These are phyloP conservation scores for Quercus mongolica DNA, from an alignment of 306 rosid species.

Conservation along the genomic window DNA sequence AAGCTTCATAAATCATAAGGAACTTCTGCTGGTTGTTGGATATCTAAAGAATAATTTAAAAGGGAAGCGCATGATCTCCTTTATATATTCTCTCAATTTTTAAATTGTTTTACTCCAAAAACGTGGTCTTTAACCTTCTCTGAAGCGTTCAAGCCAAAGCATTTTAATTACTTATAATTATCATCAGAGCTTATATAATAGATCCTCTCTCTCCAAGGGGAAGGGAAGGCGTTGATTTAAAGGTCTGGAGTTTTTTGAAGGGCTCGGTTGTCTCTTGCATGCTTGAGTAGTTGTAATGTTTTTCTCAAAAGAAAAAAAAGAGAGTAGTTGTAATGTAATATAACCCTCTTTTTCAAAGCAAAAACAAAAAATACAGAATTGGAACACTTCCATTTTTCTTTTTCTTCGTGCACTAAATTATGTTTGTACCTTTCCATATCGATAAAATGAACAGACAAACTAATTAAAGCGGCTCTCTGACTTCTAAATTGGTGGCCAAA, in stretches of 20 bases:
- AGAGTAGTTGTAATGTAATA: no score
- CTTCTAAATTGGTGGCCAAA: neutral
- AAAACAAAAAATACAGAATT: neutral
- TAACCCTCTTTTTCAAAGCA: no score
- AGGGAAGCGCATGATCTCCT: conserved; percentile 23
- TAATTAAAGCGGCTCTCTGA: neutral
- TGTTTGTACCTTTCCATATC: neutral
- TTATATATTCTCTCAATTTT: conserved; percentile 3
- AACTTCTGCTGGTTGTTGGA: conserved; percentile 6
- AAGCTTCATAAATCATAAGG: neutral
- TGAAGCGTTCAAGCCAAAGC: no score
- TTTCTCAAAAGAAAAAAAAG: neutral
- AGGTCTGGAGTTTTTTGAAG: no score
- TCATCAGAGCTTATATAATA: no score
- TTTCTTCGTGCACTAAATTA: neutral
- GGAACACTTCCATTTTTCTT: neutral
- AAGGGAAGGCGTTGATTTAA: no score
- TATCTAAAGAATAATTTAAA: conserved; percentile 16
- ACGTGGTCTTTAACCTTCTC: no score
- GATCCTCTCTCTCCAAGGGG: no score
- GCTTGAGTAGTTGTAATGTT: neutral
- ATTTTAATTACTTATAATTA: no score
- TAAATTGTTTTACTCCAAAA: no score
- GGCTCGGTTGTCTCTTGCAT: no score
- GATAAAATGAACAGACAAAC: neutral